Evolutionary conservation across 768 basidiomycete species (phyloP).

Genomic region (Sistotremastrum suecicum): DNA sequence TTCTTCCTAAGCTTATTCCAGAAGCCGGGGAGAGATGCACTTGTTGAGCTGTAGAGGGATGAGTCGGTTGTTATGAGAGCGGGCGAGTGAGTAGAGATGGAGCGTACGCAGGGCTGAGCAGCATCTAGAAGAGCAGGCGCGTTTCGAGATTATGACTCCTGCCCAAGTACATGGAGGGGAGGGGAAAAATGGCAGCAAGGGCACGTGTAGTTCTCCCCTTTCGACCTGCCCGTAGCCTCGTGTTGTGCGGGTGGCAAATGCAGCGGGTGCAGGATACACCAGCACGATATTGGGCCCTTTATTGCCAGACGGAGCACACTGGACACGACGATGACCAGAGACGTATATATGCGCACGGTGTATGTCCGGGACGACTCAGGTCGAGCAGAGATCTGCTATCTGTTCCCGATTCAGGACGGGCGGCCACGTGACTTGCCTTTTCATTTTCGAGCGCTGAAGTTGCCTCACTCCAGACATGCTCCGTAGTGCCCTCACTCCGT

Average conservation of each 20-base stretch:
- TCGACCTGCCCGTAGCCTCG: too few relatives aligned
- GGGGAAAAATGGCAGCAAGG: too few relatives aligned
- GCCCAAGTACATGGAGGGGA: too few relatives aligned
- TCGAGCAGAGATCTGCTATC: conserved; percentile 1
- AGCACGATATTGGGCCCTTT: too few relatives aligned
- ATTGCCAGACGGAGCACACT: too few relatives aligned
- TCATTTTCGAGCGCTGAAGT: conserved; percentile 1
- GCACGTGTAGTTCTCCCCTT: too few relatives aligned
- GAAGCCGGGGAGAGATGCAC: conserved; percentile 33
- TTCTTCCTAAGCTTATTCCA: conserved; percentile 48
- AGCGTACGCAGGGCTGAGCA: conserved; percentile 16
- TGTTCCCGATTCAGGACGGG: background rate
- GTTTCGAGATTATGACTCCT: conserved; percentile 1
- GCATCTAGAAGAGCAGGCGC: background rate
- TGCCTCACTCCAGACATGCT: conserved; percentile 13
- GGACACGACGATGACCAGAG: too few relatives aligned
- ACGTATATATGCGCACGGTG: too few relatives aligned
- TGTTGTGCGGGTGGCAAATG: too few relatives aligned
- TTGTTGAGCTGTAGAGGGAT: conserved; percentile 37
- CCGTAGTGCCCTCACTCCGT: conserved; percentile 11
- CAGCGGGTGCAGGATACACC: too few relatives aligned
- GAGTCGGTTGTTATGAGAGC: conserved; percentile 19
- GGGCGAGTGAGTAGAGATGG: conserved; percentile 12
- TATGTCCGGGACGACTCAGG: too few relatives aligned
- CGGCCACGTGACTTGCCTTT: background rate